Evolutionary conservation across 1,284 basidiomycete species (phyloP), one percentile per base, ranked within the genome.

Genomic region (Ceratobasidium papillatum): DNA sequence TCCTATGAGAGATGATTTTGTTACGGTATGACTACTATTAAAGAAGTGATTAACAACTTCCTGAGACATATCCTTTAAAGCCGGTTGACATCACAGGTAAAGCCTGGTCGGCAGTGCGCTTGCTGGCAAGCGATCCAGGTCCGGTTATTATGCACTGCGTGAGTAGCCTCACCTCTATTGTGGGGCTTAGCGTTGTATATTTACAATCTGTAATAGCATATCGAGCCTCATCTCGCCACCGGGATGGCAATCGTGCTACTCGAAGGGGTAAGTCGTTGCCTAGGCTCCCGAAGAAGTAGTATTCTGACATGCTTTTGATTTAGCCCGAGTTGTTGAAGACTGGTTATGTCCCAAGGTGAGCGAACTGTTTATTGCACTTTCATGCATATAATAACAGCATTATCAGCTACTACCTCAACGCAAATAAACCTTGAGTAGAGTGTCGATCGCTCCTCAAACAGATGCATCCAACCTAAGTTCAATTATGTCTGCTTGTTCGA

Each of bases 211-310:
- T 14, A 22, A 3, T 61, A 61, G 58, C 62, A 64, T 49, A 64
- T 64, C 7, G 62, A 64, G 19, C 62, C 62, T 25, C 62, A 64
- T 43, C 62, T 64, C 19, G 62, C 62, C 38, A 64, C 62, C 22
- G 62, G 62, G 49, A 64, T 64, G 62, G 62, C 45, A 14, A 45
- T 64, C 12, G 62, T 64, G 32, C 27, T 64, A 9, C 62, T 64
- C 27, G 62, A 64, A 27, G 62, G 62, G 45, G 62, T 61, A 61
- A 41, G 58, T 43, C 8, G 8, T 54, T 11, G 14, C 41, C 30
- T n/a, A 19, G 30, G 2, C 3, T 34, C 8, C 32, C 11, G 7
- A 9, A 59, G 5, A 34, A 25, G 27, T 8, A 54, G 27, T 32
- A 14, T 17, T 14, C 56, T 58, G 27, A 58, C 34, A 3, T 5